Conservation (phyloP, 176 grass and related monocot species). For the Pontederia crassipes region DNA sequence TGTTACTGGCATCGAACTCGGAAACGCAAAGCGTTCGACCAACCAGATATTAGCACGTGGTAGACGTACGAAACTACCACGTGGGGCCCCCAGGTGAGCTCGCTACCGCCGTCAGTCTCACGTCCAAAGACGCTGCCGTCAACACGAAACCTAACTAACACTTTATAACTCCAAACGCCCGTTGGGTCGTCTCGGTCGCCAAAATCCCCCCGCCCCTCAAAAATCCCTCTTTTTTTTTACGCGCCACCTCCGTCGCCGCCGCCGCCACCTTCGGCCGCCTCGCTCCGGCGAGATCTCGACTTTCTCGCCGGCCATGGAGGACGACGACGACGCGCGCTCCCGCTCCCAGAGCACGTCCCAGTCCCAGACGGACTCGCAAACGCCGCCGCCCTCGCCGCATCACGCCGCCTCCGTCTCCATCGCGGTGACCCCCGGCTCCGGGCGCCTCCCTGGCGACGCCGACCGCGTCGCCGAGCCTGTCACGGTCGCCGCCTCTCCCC, state of each 20-base stretch:
- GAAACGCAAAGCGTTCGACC: too few species aligned
- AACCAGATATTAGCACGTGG: too few species aligned
- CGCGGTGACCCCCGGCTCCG: not conserved
- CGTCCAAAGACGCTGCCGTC: too few species aligned
- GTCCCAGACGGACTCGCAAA: slow-evolving; percentile 4
- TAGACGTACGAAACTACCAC: too few species aligned
- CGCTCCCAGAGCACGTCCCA: not conserved
- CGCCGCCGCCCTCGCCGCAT: not conserved
- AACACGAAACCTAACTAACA: too few species aligned
- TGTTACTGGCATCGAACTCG: too few species aligned
- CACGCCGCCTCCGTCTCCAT: not conserved
- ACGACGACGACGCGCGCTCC: slow-evolving; percentile 10
- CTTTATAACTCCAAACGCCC: not conserved
- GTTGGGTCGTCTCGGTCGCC: slow-evolving; percentile 5
- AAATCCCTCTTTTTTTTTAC: too few species aligned
- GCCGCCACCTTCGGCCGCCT: not conserved
- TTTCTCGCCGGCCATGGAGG: too few species aligned
- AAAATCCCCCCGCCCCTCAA: slow-evolving; percentile 30
- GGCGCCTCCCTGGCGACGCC: slow-evolving; percentile 23
- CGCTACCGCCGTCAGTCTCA: too few species aligned
- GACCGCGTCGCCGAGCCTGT: slow-evolving; percentile 8
- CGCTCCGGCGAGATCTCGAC: too few species aligned
- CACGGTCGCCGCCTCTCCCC: slow-evolving; percentile 30
- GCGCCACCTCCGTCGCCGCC: slow-evolving; percentile 18
- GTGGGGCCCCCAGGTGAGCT: too few species aligned